Evolutionary conservation across 768 basidiomycete species (phyloP).

Genomic region (Tylopilus intermedius): DNA sequence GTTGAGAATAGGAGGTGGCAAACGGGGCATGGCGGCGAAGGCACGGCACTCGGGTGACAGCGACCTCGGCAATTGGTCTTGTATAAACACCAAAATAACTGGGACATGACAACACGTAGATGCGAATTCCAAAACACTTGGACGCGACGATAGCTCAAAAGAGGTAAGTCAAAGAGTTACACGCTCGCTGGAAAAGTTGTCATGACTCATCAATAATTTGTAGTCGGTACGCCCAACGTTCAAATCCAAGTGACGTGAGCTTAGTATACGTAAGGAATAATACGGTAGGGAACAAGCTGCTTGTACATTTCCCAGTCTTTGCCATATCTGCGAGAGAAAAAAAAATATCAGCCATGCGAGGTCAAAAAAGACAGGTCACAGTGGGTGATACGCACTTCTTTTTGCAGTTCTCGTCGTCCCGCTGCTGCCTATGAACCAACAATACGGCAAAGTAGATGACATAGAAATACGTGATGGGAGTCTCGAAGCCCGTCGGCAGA

Average conservation of each 20-base stretch:
- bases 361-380: background rate
- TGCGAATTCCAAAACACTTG: background rate
- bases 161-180: background rate
- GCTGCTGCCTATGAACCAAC: conserved; percentile 81
- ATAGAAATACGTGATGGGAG: conserved; percentile 96
- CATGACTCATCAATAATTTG: background rate
- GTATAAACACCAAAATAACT: no score
- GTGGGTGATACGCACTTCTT: conserved; percentile 62
- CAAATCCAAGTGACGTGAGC: background rate
- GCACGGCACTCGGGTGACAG: no score
- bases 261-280: conserved; percentile 80
- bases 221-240: background rate
- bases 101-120: no score
- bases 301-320: conserved; percentile 92
- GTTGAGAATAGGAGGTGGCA: no score
- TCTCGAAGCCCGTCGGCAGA: conserved; percentile 84
- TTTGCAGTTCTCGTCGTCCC: conserved; percentile 90
- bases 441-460: conserved; percentile 83
- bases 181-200: background rate
- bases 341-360: background rate
- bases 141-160: background rate
- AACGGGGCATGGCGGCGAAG: no score
- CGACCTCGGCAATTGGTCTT: no score
- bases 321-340: conserved; percentile 59
- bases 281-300: conserved; percentile 77